A percentile compares a stretch with the other conserved stretches of the same genome.
Conservation (phyloP, 768 basidiomycete genomes). For the Mrakia gelida region DNA sequence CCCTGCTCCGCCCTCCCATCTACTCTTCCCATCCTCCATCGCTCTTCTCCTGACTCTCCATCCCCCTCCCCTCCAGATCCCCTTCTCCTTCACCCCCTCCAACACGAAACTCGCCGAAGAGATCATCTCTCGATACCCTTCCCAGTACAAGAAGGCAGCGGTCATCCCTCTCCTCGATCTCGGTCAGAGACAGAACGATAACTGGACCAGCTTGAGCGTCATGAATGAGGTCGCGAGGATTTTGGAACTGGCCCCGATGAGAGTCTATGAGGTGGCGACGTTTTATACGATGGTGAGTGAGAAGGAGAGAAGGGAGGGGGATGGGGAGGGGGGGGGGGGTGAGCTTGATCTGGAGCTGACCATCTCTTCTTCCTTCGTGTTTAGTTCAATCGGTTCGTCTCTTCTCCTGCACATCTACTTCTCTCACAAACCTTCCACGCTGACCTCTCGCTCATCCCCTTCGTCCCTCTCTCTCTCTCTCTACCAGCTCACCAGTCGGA, state of each 20-base stretch:
- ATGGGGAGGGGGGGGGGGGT: not conserved
- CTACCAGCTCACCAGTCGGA: conserved; percentile 19
- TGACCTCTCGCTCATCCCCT: not conserved
- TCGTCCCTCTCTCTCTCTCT: not conserved
- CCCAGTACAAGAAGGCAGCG: conserved; percentile 98
- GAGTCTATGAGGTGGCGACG: conserved; percentile 97
- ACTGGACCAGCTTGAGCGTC: conserved; percentile 95
- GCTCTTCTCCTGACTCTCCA: not conserved
- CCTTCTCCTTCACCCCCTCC: conserved; percentile 75
- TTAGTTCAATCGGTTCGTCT: conserved; percentile 24
- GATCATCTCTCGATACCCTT: conserved; percentile 88
- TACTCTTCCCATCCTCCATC: conserved; percentile 13
- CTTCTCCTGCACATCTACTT: too few species aligned
- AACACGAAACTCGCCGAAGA: conserved; percentile 81
- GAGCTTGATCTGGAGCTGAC: not conserved
- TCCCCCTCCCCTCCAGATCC: conserved; percentile 56
- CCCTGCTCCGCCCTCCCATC: conserved; percentile 11
- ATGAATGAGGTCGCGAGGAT: conserved; percentile 98
- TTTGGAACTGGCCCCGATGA: conserved; percentile 93
- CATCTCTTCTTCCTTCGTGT: not conserved
- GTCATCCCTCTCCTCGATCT: conserved; percentile 94
- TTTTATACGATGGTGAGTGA: conserved; percentile 99
- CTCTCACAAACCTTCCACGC: too few species aligned
- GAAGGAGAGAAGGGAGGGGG: conserved; percentile 43
- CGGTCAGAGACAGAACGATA: conserved; percentile 94